Base-by-base conservation (phyloP, 768 basidiomycete species). In the Panaeolus cyanescens region DNA sequence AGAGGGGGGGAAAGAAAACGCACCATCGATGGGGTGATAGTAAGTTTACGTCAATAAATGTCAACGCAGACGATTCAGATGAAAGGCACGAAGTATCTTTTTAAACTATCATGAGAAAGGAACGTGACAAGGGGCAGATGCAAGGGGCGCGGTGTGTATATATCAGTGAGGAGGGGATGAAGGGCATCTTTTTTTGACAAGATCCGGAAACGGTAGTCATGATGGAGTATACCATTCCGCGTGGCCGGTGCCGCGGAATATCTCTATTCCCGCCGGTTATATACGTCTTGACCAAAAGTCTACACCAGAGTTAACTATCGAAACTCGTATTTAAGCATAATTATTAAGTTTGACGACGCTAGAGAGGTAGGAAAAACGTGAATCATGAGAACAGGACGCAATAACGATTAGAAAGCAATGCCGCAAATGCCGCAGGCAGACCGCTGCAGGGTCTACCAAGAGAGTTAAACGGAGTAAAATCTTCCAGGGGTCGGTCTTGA, bases 401-500 rank as follows among this genome's bases (percentile, higher is more conserved):
- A 28, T 28, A 6, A 50, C 15, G 45, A 50, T 28, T 13, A 50
- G 25, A 50, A 25, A 50, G 30, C 25, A 50, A 10, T 50, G 45
- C 25, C 45, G 45, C 45, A 50, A 28, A 50, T 50, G 45, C 45
- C 25, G 45, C 45, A 50, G n/a, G n/a, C n/a, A 28, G 45, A 50
- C 45, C 42, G 4, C 15, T 19, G 25, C 45, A 1, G 25, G 45
- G 45, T 28, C 6, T 39, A n/a, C n/a, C n/a, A n/a, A n/a, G n/a
- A n/a, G n/a, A n/a, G n/a, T 50, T 50, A 50, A 28, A 50, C 45
- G 25, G 45, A 50, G 56, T 71, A 72, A 55, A 70, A 69, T 36
- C 67, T 62, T 53, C 70, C 72, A 4, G 69, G 69, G 3, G 70
- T 75, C 2, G 70, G 62, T 32, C 69, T 62, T 4, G 55, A 4